Conservation (phyloP, 139 green algal genomes). For the Chlorella sp. region DNA sequence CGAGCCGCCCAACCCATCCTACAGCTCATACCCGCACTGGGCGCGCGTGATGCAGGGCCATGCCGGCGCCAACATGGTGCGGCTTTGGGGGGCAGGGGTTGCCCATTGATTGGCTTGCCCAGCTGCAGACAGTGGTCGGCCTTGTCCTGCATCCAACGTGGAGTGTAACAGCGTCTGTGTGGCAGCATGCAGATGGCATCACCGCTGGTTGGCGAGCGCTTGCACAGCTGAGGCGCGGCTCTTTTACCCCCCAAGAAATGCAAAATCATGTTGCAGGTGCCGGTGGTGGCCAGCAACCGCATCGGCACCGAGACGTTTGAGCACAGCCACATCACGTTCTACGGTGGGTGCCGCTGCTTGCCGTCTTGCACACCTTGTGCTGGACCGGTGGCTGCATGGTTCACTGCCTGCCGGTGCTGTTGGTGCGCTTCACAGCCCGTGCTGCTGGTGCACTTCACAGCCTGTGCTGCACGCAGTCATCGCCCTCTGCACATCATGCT, state of each 20-base stretch:
- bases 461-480: no score
- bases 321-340: conserved; percentile 71
- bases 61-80: conserved; percentile 71
- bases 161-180: no score
- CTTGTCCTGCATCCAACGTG: no score
- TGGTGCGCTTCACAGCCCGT: no score
- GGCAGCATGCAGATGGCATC: no score
- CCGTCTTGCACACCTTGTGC: no score
- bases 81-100: neutral
- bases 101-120: no score
- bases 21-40: conserved; percentile 74
- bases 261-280: conserved; percentile 48
- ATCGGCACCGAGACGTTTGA: conserved; percentile 67
- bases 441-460: no score
- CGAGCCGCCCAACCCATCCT: conserved; percentile 56
- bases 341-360: conserved; percentile 56
- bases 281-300: conserved; percentile 77
- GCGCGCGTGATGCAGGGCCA: conserved; percentile 69
- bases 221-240: neutral
- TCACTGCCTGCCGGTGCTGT: no score
- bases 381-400: no score
- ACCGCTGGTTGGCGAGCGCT: neutral
- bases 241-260: neutral
- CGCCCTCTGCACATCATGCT: no score
- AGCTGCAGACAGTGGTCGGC: no score